Percentiles rank a stretch among this genome's conserved stretches.
phyloP scores from a whole-genome alignment of 2,329 filamentous ascomycete genomes.

The Pseudocercospora cruenta region DNA sequence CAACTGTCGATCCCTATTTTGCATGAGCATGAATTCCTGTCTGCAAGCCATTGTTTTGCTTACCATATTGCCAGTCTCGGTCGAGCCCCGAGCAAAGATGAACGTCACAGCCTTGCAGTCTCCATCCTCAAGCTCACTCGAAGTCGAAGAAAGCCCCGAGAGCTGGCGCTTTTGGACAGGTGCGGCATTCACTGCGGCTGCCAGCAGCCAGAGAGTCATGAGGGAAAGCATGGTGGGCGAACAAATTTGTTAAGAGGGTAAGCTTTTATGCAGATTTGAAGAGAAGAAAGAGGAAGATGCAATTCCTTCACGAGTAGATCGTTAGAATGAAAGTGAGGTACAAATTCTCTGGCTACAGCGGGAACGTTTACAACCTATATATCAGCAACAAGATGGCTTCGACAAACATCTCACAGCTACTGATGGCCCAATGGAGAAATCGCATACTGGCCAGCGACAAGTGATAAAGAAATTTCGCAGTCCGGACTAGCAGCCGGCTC shows the following conservation, averaged over 20 bases:
- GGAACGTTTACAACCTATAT: neutral
- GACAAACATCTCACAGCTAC: neutral
- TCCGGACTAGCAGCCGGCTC: neutral
- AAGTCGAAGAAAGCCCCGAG: conserved; percentile 19
- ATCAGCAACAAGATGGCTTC: neutral
- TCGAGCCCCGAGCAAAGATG: conserved; percentile 62
- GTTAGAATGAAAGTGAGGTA: neutral
- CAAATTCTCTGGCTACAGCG: neutral
- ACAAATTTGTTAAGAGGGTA: neutral
- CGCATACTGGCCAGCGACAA: neutral
- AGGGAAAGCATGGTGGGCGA: conserved; percentile 11
- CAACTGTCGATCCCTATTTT: conserved; percentile 27
- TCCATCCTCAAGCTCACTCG: conserved; percentile 32
- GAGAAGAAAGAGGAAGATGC: neutral
- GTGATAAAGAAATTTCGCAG: neutral
- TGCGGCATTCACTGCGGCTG: conserved; percentile 12
- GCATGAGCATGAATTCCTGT: neutral
- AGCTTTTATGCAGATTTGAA: neutral
- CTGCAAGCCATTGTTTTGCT: too few species aligned
- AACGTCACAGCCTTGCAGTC: conserved; percentile 54
- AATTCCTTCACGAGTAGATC: neutral
- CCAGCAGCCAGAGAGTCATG: conserved; percentile 21
- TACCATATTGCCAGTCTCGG: conserved; percentile 57
- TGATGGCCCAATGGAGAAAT: neutral
- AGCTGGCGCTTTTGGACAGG: conserved; percentile 18